A percentile compares a stretch with the other conserved stretches of the same genome.
These are phyloP conservation scores for Trichoderma atroviride DNA, from an alignment of 2,329 filamentous ascomycete species.

Conservation along the genomic window DNA sequence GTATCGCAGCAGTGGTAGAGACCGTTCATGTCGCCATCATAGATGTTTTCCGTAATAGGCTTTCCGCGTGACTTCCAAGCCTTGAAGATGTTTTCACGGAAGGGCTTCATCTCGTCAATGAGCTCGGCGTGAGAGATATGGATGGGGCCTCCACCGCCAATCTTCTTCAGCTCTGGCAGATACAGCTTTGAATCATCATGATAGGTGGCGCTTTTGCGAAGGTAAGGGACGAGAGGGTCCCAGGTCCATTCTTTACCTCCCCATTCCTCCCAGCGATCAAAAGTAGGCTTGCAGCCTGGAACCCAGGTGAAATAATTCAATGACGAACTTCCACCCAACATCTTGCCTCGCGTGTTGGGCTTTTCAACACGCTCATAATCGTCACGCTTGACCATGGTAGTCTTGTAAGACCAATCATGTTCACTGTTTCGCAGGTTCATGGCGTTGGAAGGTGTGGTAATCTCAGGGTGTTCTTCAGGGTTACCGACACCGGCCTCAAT, in stretches of 20 bases:
- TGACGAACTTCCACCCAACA: conserved; percentile 59
- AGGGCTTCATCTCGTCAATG: conserved; percentile 53
- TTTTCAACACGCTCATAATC: conserved; percentile 65
- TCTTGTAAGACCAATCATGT: conserved; percentile 64
- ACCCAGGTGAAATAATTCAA: conserved; percentile 69
- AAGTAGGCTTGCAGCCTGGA: conserved; percentile 59
- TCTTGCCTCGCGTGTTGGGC: conserved; percentile 63
- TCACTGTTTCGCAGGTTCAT: conserved; percentile 58
- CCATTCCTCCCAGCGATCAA: conserved; percentile 70
- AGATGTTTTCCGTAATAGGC: conserved; percentile 56
- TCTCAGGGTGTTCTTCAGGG: conserved; percentile 52
- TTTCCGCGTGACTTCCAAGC: conserved; percentile 59
- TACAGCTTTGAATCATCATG: conserved; percentile 56
- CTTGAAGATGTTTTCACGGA: conserved; percentile 52
- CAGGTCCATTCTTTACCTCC: conserved; percentile 70
- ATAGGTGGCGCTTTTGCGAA: conserved; percentile 60
- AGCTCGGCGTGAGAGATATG: conserved; percentile 58
- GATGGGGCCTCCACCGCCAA: conserved; percentile 56
- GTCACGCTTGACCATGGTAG: conserved; percentile 59
- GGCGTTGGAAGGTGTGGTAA: conserved; percentile 55
- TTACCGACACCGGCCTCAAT: conserved; percentile 54
- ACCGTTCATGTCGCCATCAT: conserved; percentile 57
- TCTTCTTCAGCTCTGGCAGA: conserved; percentile 49
- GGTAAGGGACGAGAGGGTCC: conserved; percentile 53
- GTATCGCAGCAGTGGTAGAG: conserved; percentile 56